Percentiles rank a stretch among this genome's conserved stretches.
phyloP scores from a whole-genome alignment of 140 eudicot species.

The Erigeron philadelphicus region DNA sequence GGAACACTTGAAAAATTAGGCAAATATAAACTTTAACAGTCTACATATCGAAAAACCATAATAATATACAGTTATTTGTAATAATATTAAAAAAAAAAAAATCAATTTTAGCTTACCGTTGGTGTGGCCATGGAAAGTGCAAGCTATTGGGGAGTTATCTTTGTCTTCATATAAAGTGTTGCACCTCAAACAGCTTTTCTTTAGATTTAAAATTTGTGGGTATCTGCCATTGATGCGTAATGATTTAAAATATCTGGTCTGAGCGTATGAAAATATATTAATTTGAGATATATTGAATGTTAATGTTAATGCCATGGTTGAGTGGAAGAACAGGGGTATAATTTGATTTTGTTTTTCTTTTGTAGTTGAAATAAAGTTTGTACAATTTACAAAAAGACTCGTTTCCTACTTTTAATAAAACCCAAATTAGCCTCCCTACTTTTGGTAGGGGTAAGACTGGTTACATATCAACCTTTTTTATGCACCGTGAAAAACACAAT shows the following conservation, averaged over 20 bases:
- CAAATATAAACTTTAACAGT: no score
- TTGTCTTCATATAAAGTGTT: slow-evolving; percentile 41
- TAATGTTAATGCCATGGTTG: slow-evolving; percentile 30
- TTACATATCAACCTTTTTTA: no score
- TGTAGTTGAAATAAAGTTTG: slow-evolving; percentile 17
- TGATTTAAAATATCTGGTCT: slow-evolving; percentile 25
- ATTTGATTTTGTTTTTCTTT: not conserved
- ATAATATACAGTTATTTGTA: no score
- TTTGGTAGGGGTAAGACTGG: no score
- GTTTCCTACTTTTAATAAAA: no score
- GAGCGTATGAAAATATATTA: slow-evolving; percentile 15
- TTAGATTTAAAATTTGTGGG: slow-evolving; percentile 31
- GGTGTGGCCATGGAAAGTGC: slow-evolving; percentile 76
- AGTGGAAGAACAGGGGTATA: not conserved
- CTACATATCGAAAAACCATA: no score
- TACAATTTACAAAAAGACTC: not conserved
- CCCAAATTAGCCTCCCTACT: no score
- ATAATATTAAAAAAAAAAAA: not conserved
- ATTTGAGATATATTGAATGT: slow-evolving; percentile 22
- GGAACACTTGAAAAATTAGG: no score
- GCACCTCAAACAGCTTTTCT: slow-evolving; percentile 67
- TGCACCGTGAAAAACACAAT: no score
- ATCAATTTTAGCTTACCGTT: slow-evolving; percentile 31
- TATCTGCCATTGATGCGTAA: slow-evolving; percentile 14
- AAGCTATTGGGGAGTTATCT: slow-evolving; percentile 63